phyloP scores from a whole-genome alignment of 495 filamentous ascomycete species.

The Podospora sp. region DNA sequence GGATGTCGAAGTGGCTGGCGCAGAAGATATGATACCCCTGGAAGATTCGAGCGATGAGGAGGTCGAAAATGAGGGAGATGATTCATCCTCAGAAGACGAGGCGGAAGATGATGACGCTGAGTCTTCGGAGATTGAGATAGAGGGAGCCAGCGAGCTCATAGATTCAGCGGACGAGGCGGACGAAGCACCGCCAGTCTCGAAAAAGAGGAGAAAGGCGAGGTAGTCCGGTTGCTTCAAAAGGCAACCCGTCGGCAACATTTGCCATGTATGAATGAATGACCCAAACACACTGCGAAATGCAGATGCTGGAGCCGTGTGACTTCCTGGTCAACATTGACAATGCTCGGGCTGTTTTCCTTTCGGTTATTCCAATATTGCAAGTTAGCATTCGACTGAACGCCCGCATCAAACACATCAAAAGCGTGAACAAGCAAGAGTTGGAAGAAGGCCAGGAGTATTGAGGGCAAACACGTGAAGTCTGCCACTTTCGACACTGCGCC shows the following conservation, averaged over 20 bases:
- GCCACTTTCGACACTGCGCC: too few relatives aligned
- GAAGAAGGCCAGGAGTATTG: too few relatives aligned
- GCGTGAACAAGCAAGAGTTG: too few relatives aligned
- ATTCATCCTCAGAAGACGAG: slow-evolving; percentile 34
- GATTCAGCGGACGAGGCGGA: slow-evolving; percentile 27
- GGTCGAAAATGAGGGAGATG: slow-evolving; percentile 37
- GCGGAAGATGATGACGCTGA: slow-evolving; percentile 38
- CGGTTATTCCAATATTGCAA: too few relatives aligned
- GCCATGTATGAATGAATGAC: not conserved
- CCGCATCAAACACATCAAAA: too few relatives aligned
- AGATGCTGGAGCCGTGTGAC: not conserved
- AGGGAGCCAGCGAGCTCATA: slow-evolving; percentile 30
- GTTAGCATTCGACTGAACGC: too few relatives aligned
- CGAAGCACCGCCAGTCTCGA: slow-evolving; percentile 27
- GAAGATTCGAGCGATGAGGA: slow-evolving; percentile 54
- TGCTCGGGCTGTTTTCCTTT: not conserved
- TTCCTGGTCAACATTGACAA: too few relatives aligned
- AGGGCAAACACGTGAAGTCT: too few relatives aligned
- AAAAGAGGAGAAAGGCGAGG: slow-evolving; percentile 30
- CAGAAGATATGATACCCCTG: slow-evolving; percentile 57
- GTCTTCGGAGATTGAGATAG: slow-evolving; percentile 28
- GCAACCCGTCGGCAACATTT: not conserved
- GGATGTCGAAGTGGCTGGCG: slow-evolving; percentile 35
- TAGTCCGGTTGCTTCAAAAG: not conserved
- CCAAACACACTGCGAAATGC: not conserved